These are phyloP conservation scores for Xylariaceae sp. DNA, from an alignment of 2,329 filamentous ascomycete genomes.

Conservation along the genomic window DNA sequence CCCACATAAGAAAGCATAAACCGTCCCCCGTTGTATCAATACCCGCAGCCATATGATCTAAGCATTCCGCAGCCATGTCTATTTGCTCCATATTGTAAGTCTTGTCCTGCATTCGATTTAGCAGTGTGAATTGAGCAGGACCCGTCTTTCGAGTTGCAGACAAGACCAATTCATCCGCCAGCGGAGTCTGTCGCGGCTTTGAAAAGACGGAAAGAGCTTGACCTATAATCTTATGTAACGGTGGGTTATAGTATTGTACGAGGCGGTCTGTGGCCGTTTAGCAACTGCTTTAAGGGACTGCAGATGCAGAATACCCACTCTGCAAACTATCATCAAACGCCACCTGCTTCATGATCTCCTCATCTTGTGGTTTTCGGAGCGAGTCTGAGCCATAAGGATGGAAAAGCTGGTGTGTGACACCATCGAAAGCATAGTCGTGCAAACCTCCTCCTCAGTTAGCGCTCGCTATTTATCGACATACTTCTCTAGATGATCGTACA, in stretches of 20 bases:
- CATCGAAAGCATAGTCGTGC: constrained; percentile 73
- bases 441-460: constrained; percentile 45
- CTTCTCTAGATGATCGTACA: constrained; percentile 25
- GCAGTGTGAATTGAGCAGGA: constrained; percentile 60
- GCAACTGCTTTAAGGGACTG: not conserved
- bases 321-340: constrained; percentile 71
- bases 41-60: constrained; percentile 74
- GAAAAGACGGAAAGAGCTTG: constrained; percentile 54
- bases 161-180: constrained; percentile 65
- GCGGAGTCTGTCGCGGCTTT: constrained; percentile 61
- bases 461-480: not conserved
- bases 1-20: constrained; percentile 74
- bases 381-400: constrained; percentile 69
- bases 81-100: constrained; percentile 54
- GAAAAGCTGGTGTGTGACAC: constrained; percentile 72
- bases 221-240: constrained; percentile 54
- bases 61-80: constrained; percentile 69
- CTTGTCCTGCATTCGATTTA: constrained; percentile 63
- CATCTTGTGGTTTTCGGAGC: constrained; percentile 59
- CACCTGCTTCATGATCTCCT: constrained; percentile 71
- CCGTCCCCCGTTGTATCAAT: constrained; percentile 75
- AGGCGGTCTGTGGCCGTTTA: constrained; percentile 57
- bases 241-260: constrained; percentile 62
- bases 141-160: constrained; percentile 53
- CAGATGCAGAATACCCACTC: constrained; percentile 51